Percentiles rank a stretch among this genome's conserved stretches.
Evolutionary conservation across 73 alveolate genomes (phyloP).

Genomic region (Effrenium voratum): DNA sequence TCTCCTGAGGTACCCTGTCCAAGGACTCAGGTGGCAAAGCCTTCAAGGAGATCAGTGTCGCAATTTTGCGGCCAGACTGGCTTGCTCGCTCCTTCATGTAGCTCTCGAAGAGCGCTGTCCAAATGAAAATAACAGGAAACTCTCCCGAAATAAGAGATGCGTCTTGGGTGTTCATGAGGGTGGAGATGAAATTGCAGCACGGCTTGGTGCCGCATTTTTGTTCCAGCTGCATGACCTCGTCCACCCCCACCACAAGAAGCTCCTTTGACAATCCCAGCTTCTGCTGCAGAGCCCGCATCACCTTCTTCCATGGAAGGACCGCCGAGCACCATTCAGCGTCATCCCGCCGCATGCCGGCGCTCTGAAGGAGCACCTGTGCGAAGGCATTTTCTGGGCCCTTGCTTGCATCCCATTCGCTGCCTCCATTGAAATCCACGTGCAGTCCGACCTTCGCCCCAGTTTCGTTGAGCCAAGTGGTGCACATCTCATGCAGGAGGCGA

Average conservation of each 20-base stretch:
- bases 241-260: not conserved
- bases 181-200: not conserved
- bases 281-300: not conserved
- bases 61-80: not conserved
- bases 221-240: not conserved
- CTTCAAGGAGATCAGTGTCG: not conserved
- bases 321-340: not conserved
- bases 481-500: too few relatives aligned
- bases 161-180: not conserved
- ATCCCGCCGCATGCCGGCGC: not conserved
- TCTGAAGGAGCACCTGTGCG: not conserved
- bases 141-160: not conserved
- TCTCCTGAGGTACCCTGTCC: not conserved
- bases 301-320: not conserved
- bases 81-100: not conserved
- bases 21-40: not conserved
- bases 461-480: too few relatives aligned
- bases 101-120: conserved; percentile 1
- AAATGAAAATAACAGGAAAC: not conserved
- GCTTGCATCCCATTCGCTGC: not conserved
- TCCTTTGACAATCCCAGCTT: not conserved
- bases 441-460: not conserved
- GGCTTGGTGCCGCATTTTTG: not conserved
- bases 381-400: not conserved
- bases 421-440: not conserved